Evolutionary conservation across 352 stramenopile genomes (phyloP).

Genomic region (Pythium volutum): DNA sequence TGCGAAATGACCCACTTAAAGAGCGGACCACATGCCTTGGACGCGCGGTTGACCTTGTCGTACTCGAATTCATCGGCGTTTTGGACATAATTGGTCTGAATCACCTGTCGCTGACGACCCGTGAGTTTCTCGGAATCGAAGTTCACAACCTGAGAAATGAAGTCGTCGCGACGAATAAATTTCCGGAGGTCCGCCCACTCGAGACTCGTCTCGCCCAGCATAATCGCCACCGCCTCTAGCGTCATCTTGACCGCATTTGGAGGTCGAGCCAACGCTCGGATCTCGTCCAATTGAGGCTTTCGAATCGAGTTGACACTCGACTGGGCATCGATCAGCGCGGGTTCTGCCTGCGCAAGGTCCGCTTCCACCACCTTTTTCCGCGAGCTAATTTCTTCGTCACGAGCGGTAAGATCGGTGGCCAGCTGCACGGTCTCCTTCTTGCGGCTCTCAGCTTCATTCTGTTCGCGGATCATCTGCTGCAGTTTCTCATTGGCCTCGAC

Average conservation of each 20-base stretch:
- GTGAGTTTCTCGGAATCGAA: slow-evolving; percentile 98
- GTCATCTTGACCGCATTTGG: slow-evolving; percentile 96
- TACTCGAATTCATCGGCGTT: slow-evolving; percentile 90
- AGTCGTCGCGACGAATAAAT: slow-evolving; percentile 96
- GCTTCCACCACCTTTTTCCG: slow-evolving; percentile 94
- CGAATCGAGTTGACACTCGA: slow-evolving; percentile 97
- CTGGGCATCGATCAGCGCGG: slow-evolving; percentile 95
- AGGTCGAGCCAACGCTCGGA: slow-evolving; percentile 94
- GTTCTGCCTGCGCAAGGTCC: slow-evolving; percentile 97
- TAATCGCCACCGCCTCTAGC: slow-evolving; percentile 96
- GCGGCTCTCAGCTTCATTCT: slow-evolving; percentile 96
- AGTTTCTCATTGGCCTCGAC: slow-evolving; percentile 97
- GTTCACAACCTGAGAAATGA: slow-evolving; percentile 99
- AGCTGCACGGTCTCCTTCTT: slow-evolving; percentile 97
- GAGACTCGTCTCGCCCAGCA: slow-evolving; percentile 96
- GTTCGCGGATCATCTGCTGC: slow-evolving; percentile 98
- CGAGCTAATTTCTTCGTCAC: slow-evolving; percentile 95
- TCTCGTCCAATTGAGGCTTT: slow-evolving; percentile 98
- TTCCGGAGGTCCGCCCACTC: slow-evolving; percentile 98
- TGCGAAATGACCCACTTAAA: slow-evolving; percentile 99
- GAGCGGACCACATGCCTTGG: slow-evolving; percentile 97
- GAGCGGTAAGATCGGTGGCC: slow-evolving; percentile 91
- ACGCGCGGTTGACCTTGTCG: slow-evolving; percentile 91
- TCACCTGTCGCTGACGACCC: slow-evolving; percentile 91
- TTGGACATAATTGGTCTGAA: slow-evolving; percentile 95